These are phyloP conservation scores for Globisporangium takayamanum DNA, from an alignment of 352 stramenopile species.

Conservation along the genomic window DNA sequence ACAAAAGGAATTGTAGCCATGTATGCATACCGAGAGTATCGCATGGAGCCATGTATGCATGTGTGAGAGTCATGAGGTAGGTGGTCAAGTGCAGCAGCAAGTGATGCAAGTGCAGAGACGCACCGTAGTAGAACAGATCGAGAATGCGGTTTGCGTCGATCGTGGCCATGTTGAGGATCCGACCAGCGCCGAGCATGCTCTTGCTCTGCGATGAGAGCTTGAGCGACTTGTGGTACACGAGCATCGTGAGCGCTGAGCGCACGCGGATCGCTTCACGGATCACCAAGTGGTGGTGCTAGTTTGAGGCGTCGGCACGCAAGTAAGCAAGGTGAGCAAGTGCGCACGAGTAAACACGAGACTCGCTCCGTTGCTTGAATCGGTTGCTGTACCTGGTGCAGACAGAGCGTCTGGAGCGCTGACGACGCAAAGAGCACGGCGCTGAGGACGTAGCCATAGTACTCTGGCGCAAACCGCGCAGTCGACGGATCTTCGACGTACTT, in stretches of 20 bases:
- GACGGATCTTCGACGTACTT: constrained; percentile 59
- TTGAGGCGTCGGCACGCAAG: neutral
- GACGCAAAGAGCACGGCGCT: constrained; percentile 39
- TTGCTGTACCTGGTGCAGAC: constrained; percentile 36
- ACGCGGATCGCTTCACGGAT: constrained; percentile 61
- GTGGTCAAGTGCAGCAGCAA: neutral
- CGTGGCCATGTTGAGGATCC: constrained; percentile 93
- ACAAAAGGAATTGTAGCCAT: neutral
- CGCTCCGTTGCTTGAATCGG: neutral
- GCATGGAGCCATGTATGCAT: too few relatives aligned
- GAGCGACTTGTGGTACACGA: constrained; percentile 58
- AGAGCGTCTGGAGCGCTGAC: constrained; percentile 45
- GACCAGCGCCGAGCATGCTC: constrained; percentile 48
- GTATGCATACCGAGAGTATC: neutral
- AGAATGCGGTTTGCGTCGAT: constrained; percentile 91
- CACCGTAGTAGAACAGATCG: constrained; percentile 57
- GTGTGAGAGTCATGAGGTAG: neutral
- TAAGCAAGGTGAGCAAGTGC: neutral
- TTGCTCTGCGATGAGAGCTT: constrained; percentile 52
- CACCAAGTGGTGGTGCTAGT: constrained; percentile 49
- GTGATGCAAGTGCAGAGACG: constrained; percentile 1
- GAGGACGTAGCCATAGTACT: constrained; percentile 53
- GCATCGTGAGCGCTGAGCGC: constrained; percentile 54
- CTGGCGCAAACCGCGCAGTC: constrained; percentile 28
- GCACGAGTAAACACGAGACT: neutral